phyloP scores from a whole-genome alignment of 768 basidiomycete species.

The Dioszegia aurantiaca region DNA sequence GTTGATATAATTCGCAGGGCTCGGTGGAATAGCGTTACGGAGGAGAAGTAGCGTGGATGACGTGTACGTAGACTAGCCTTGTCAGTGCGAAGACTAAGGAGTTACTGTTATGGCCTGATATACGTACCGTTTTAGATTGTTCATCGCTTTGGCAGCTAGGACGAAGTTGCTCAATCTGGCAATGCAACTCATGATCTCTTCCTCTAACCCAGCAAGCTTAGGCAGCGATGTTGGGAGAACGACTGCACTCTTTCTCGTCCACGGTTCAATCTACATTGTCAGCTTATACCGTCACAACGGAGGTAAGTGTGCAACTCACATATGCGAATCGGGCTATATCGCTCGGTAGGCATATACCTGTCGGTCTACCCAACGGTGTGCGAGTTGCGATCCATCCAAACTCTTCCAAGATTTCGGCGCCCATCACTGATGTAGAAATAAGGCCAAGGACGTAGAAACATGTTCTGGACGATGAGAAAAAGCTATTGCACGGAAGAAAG shows the following conservation, averaged over 20 bases:
- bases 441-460: constrained; percentile 94
- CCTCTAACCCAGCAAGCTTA: constrained; percentile 61
- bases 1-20: constrained; percentile 83
- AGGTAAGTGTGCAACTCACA: constrained; percentile 56
- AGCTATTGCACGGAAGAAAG: background rate
- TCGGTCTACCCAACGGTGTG: constrained; percentile 78
- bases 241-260: constrained; percentile 23
- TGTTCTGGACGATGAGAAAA: constrained; percentile 62
- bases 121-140: constrained; percentile 74
- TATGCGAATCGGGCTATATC: constrained; percentile 75
- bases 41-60: constrained; percentile 72
- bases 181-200: constrained; percentile 81
- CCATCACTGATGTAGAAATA: constrained; percentile 84
- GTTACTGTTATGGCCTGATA: background rate
- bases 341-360: constrained; percentile 85
- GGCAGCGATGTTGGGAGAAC: constrained; percentile 18
- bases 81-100: constrained; percentile 37
- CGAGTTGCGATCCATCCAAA: constrained; percentile 89
- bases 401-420: constrained; percentile 88
- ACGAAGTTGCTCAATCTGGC: constrained; percentile 94
- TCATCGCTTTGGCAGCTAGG: constrained; percentile 89
- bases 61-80: constrained; percentile 45
- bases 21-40: constrained; percentile 74
- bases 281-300: constrained; percentile 15
- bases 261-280: constrained; percentile 36